A percentile compares a stretch with the other conserved stretches of the same genome.
Evolutionary conservation across 2,329 filamentous ascomycete species (phyloP).

Genomic region (Colletotrichum tropicicola): DNA sequence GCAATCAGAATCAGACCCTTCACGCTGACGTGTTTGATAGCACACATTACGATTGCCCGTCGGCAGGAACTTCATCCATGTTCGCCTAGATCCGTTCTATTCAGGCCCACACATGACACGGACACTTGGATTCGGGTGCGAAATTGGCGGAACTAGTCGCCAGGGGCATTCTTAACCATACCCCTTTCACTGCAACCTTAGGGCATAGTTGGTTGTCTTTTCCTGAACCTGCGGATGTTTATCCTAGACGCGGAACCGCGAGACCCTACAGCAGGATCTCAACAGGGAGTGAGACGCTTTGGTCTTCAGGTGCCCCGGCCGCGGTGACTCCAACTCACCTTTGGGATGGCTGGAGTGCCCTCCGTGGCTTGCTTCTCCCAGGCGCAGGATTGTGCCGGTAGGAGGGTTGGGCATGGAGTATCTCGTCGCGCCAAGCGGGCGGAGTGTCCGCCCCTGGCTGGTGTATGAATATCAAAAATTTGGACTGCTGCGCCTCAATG

Average conservation of each 20-base stretch:
- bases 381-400: neutral
- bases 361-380: neutral
- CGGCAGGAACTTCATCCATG: slow-evolving; percentile 1
- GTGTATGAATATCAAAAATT: neutral
- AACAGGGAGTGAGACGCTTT: neutral
- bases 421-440: neutral
- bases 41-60: neutral
- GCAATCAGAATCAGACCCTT: neutral
- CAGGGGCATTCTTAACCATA: neutral
- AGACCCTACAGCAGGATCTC: neutral
- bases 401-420: neutral
- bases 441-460: neutral
- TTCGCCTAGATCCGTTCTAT: neutral
- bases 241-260: neutral
- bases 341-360: neutral
- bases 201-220: neutral
- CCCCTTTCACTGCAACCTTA: neutral
- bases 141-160: neutral
- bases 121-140: neutral
- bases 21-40: neutral
- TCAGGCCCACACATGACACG: neutral
- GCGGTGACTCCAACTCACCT: neutral
- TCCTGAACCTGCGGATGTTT: neutral
- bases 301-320: neutral
- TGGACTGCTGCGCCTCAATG: neutral